Evolutionary conservation across 768 basidiomycete species (phyloP), one percentile per base, ranked within the genome.

Genomic region (Chalciporus pseudorubinellus): DNA sequence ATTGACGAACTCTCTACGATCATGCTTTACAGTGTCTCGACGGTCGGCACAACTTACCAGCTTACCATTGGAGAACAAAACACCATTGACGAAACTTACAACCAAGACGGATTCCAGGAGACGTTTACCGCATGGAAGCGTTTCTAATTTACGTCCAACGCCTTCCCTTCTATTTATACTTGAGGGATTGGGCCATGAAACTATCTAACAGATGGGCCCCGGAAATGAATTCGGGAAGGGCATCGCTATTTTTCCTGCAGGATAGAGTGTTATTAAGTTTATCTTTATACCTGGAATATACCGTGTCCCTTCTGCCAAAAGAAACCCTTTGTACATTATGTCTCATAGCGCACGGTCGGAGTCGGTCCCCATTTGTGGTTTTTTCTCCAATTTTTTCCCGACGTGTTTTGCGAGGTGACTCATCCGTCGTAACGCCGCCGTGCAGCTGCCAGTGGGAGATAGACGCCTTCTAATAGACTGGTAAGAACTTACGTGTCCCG

Each of bases 21-120:
- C 48, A 65, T 52, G 52, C 65, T 79, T 22, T 78, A 72, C 63
- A 73, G 74, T 39, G 52, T 81, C n/a, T 74, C 80, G 14, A 81
- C 80, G 1, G 70, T 79, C 10, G 78, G 72, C 40, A 67, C 68
- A 11, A 74, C 69, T 3, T 70, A 71, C 56, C 71, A 73, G 63
- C 67, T 81, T 39, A 71, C 69, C 53, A 67, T 78, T 31, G 59
- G 59, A 40, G 61, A 61, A 22, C 53, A 62, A 26, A 68, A 61
- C 10, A 57, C 77, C 39, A 72, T 79, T 42, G 62, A 70, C 19
- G 63, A 70, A 39, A 60, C 56, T 33, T 50, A 68, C 45, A 75
- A 78, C 53, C 53, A 40, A 24, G 73, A 80, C 58, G 79, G 79
- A 14, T 77, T 77, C 62, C 71, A 72, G 55, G 67, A 73, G 43